Percentiles rank a stretch among this genome's conserved stretches.
Evolutionary conservation across 768 basidiomycete genomes (phyloP).

Genomic region (Megacollybia marginata): DNA sequence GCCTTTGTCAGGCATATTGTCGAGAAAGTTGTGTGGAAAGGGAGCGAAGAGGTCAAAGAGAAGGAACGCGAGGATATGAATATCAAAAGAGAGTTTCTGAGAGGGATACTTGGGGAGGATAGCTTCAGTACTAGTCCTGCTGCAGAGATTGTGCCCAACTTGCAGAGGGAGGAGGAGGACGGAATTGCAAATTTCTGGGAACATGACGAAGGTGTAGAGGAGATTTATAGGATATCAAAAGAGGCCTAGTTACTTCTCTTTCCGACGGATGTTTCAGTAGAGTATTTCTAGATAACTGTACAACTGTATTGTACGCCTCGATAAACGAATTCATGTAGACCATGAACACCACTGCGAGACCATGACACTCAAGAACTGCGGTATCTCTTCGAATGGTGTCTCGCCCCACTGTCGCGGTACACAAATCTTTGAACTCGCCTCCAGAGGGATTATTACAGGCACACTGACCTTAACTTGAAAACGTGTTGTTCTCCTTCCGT

Average conservation of each 20-base stretch:
- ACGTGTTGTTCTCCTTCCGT: too few relatives aligned
- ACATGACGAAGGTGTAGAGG: constrained; percentile 66
- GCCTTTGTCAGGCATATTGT: constrained; percentile 59
- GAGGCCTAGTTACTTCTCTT: constrained; percentile 24
- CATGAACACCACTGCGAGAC: too few relatives aligned
- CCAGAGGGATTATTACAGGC: too few relatives aligned
- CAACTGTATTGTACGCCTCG: too few relatives aligned
- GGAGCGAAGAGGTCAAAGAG: constrained; percentile 57
- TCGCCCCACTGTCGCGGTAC: too few relatives aligned
- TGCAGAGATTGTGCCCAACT: constrained; percentile 7
- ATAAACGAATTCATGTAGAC: too few relatives aligned
- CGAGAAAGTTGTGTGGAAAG: constrained; percentile 72
- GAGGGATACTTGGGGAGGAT: constrained; percentile 15
- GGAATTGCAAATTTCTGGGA: constrained; percentile 48
- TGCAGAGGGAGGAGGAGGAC: constrained; percentile 10
- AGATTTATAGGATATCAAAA: constrained; percentile 61
- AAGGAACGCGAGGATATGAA: constrained; percentile 48
- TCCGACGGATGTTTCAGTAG: too few relatives aligned
- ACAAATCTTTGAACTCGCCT: too few relatives aligned
- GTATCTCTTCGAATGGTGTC: not conserved
- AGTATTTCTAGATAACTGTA: too few relatives aligned
- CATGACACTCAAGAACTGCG: too few relatives aligned
- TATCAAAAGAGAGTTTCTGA: constrained; percentile 33
- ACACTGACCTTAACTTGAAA: too few relatives aligned
- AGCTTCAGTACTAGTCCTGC: constrained; percentile 1